Conservation (phyloP, 805 yeast genomes). For the Metschnikowia arizonensis region DNA sequence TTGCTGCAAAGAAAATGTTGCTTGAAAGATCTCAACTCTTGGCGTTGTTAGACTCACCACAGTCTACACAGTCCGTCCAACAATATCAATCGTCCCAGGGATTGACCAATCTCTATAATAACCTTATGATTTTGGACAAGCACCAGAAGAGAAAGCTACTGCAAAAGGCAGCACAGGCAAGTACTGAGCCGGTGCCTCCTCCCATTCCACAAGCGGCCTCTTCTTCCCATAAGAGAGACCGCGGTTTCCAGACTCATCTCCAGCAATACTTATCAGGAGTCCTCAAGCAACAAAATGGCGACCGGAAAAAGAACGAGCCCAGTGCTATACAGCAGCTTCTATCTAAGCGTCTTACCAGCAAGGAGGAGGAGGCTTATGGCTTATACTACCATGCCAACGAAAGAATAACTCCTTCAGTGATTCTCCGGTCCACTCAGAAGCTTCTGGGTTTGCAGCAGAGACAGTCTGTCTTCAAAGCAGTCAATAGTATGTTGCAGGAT, state of each 20-base stretch:
- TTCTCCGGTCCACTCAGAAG: conserved; percentile 62
- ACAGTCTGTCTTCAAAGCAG: conserved; percentile 73
- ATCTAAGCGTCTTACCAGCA: conserved; percentile 56
- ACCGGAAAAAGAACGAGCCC: conserved; percentile 30
- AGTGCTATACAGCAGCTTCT: conserved; percentile 42
- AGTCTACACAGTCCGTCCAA: conserved; percentile 63
- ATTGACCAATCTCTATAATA: conserved; percentile 76
- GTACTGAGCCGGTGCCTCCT: conserved; percentile 51
- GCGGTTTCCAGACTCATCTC: conserved; percentile 42
- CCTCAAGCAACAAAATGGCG: conserved; percentile 30
- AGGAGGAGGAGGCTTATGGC: conserved; percentile 84
- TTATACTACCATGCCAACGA: conserved; percentile 69
- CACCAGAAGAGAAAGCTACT: conserved; percentile 50
- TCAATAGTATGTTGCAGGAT: conserved; percentile 66
- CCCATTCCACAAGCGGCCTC: conserved; percentile 52
- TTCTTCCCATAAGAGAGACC: conserved; percentile 41
- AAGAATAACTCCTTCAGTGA: conserved; percentile 74
- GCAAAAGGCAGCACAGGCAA: conserved; percentile 29
- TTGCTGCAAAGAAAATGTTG: conserved; percentile 85
- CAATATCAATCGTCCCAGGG: conserved; percentile 86
- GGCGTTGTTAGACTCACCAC: conserved; percentile 83
- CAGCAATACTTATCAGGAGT: conserved; percentile 40
- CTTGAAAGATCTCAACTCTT: conserved; percentile 76
- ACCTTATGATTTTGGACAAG: conserved; percentile 68
- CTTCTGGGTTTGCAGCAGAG: conserved; percentile 48